Percentiles rank a stretch among this genome's conserved stretches.
These are phyloP conservation scores for Fallopia convolvulus DNA, from an alignment of 148 eudicot genomes.

Conservation along the genomic window DNA sequence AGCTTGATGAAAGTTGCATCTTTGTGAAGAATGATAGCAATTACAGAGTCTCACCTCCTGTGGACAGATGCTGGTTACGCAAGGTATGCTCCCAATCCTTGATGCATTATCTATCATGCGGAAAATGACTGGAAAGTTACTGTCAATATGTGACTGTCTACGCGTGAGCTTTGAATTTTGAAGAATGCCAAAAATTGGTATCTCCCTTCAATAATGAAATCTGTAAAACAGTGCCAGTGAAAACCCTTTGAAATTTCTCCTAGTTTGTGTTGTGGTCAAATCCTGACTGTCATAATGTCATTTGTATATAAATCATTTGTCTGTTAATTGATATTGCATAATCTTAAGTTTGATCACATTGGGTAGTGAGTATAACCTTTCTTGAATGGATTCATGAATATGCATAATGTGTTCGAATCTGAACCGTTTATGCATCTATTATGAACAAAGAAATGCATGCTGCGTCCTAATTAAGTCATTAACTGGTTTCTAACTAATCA, in stretches of 20 bases:
- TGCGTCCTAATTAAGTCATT: background rate
- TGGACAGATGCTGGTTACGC: background rate
- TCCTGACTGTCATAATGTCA: background rate
- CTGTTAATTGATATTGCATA: background rate
- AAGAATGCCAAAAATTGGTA: background rate
- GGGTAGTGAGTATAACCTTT: background rate
- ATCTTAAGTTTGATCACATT: background rate
- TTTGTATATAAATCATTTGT: background rate
- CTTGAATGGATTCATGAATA: background rate
- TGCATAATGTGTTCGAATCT: background rate
- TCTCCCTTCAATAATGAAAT: background rate
- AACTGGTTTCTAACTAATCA: background rate
- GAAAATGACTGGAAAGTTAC: background rate
- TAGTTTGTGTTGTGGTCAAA: background rate
- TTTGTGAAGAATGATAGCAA: background rate
- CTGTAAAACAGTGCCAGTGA: background rate
- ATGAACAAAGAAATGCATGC: too few relatives aligned
- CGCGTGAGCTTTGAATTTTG: background rate
- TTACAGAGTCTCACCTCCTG: background rate
- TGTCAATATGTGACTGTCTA: background rate
- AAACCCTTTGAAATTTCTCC: background rate
- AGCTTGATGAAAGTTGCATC: background rate
- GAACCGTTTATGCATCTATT: background rate
- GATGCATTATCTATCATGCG: background rate
- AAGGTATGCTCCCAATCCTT: slow-evolving; percentile 6